Conservation (phyloP, 352 stramenopile genomes). For the Globisporangium carolinianum region DNA sequence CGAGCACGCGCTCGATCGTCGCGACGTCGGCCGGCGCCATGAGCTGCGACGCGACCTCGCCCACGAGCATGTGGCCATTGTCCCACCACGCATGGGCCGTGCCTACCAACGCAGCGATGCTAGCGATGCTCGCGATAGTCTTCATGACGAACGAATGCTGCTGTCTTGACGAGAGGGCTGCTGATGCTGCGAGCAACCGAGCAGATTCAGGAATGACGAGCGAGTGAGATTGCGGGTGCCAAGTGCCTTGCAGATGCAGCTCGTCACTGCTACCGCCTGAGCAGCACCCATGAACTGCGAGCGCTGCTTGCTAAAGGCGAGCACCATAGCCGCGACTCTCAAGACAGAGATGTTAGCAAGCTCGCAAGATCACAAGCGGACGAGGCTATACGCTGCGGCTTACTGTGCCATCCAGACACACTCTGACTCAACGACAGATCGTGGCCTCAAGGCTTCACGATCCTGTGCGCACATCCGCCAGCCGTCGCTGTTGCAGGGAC, state of each 20-base stretch:
- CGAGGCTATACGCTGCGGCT: too few species aligned
- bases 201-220: neutral
- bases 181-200: neutral
- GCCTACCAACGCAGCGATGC: neutral
- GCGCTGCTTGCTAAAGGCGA: too few species aligned
- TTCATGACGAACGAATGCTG: neutral
- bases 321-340: too few species aligned
- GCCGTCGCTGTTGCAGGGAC: too few species aligned
- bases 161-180: too few species aligned
- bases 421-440: too few species aligned
- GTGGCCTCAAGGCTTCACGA: too few species aligned
- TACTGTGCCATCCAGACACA: too few species aligned
- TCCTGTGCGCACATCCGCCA: too few species aligned
- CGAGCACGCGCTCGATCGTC: slow-evolving; percentile 40
- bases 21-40: slow-evolving; percentile 32
- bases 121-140: neutral
- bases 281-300: neutral
- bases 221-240: neutral
- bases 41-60: slow-evolving; percentile 43
- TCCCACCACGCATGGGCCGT: slow-evolving; percentile 35
- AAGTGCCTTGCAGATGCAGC: neutral
- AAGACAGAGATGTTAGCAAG: too few species aligned
- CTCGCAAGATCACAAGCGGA: too few species aligned
- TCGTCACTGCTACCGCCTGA: neutral
- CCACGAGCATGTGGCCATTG: slow-evolving; percentile 59